Base-by-base conservation (phyloP, 805 yeast genomes). In the Wickerhamiella azymoides region DNA sequence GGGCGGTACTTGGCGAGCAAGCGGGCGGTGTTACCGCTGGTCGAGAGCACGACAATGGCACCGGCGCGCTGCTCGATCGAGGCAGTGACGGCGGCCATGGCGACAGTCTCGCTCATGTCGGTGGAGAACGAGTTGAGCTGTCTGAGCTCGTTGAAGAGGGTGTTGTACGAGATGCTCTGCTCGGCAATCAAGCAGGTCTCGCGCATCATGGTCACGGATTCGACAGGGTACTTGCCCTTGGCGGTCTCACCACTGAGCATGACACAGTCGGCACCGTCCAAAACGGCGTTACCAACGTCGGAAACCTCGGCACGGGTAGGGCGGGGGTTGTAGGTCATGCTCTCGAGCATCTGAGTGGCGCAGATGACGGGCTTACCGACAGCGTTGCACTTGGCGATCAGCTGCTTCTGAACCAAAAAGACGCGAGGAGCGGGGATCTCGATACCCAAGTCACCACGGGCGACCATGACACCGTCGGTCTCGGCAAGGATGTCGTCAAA, bases 181-280 rank as follows among this genome's bases (percentile, higher is more conserved):
- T 92, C 98, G 61, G 98, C 97, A 62, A 85, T 80, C 62, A 89
- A 69, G 62, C 93, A 79, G 54, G 96, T 92, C 76, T 88, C 89
- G 72, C 88, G 96, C 98, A 92, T 92, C 88, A 92, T 88, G 57
- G 88, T 75, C 55, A 92, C 98, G 53, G 98, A 95, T 74, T 92
- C 94, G 53, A 80, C 68, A 67, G 98, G 98, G 76, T 92, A 92
- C 76, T 79, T 79, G 75, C 98, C 98, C 80, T 92, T 92, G 63
- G 98, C 98, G 60, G 98, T 92, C 75, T 92, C 98, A 68, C 98
- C 98, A 49, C 94, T 83, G 67, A 92, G 78, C 98, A 92, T 92
- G 66, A 92, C 97, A 83, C 98, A 92, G 74, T 92, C 98, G 62
- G 97, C 96, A 72, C 98, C 98, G 64, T 92, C 98, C 65, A 92